A percentile compares a stretch with the other conserved stretches of the same genome.
phyloP scores from a whole-genome alignment of 192 early-diverging fungal species.

The Powellomyces hirtus region DNA sequence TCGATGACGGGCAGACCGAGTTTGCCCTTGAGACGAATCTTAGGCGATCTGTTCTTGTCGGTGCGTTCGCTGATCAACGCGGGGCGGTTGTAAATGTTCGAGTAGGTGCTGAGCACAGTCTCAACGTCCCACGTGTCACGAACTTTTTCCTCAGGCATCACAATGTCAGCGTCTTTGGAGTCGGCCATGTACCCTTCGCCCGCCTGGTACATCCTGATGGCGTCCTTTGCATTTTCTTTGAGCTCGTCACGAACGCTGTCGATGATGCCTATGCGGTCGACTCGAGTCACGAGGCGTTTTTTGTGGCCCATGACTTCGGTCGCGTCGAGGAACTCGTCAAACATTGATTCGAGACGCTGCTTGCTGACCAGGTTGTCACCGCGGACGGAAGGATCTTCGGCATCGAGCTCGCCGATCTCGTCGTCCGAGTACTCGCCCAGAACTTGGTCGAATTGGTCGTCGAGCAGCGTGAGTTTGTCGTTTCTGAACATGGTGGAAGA shows the following conservation, averaged over 20 bases:
- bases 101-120: conserved; percentile 85
- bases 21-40: conserved; percentile 30
- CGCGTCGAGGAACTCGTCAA: conserved; percentile 48
- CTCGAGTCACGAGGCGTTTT: conserved; percentile 23
- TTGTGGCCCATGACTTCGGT: conserved; percentile 43
- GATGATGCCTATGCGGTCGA: conserved; percentile 33
- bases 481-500: conserved; percentile 93
- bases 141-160: conserved; percentile 46
- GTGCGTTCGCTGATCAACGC: conserved; percentile 68
- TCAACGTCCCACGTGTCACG: conserved; percentile 86
- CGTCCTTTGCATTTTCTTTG: conserved; percentile 41
- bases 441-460: conserved; percentile 90
- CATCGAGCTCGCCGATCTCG: conserved; percentile 45
- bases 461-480: conserved; percentile 81
- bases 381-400: conserved; percentile 31
- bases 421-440: conserved; percentile 47
- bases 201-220: conserved; percentile 68
- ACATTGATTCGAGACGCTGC: conserved; percentile 5
- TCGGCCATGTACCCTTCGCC: conserved; percentile 46
- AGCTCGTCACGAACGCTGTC: conserved; percentile 42
- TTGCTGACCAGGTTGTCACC: conserved; percentile 22
- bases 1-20: conserved; percentile 62
- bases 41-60: background rate
- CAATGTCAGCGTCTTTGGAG: conserved; percentile 52
- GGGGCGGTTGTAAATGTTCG: conserved; percentile 93